These are phyloP conservation scores for Massariosphaeria phaeospora DNA, from an alignment of 495 filamentous ascomycete species.

Conservation along the genomic window DNA sequence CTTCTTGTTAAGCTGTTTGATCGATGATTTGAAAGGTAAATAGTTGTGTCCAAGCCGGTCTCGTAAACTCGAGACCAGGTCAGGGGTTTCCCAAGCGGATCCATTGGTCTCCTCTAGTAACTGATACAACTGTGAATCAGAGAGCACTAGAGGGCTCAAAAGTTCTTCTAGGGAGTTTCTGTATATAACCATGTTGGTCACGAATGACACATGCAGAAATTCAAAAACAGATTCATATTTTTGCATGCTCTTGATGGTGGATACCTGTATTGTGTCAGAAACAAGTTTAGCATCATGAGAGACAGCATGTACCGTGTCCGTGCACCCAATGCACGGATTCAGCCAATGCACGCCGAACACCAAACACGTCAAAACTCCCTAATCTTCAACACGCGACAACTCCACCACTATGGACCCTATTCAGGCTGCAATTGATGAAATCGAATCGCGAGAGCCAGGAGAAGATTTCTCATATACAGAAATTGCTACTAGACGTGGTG, in stretches of 20 bases:
- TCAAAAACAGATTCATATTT: conserved; percentile 7
- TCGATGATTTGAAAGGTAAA: conserved; percentile 16
- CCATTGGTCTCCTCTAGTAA: conserved; percentile 31
- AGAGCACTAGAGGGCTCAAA: conserved; percentile 25
- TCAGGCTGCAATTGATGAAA: no score
- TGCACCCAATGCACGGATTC: no score
- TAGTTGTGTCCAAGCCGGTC: conserved; percentile 29
- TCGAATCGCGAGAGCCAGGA: no score
- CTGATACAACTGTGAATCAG: conserved; percentile 4
- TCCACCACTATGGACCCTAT: no score
- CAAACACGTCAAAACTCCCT: no score
- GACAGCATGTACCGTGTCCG: no score
- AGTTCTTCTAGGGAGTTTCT: conserved; percentile 25
- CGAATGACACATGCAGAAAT: conserved; percentile 2
- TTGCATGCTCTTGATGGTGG: conserved; percentile 3
- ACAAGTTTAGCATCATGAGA: not conserved
- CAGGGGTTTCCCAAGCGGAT: conserved; percentile 23
- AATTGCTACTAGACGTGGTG: no score
- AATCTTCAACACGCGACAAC: no score
- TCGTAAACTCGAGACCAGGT: conserved; percentile 24
- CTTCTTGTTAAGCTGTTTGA: conserved; percentile 15
- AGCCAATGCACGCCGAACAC: no score
- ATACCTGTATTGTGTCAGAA: not conserved
- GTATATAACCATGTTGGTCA: conserved; percentile 2
- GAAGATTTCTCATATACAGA: no score